Base-by-base conservation (phyloP, 2,329 filamentous ascomycete genomes). In the Clonostachys solani region DNA sequence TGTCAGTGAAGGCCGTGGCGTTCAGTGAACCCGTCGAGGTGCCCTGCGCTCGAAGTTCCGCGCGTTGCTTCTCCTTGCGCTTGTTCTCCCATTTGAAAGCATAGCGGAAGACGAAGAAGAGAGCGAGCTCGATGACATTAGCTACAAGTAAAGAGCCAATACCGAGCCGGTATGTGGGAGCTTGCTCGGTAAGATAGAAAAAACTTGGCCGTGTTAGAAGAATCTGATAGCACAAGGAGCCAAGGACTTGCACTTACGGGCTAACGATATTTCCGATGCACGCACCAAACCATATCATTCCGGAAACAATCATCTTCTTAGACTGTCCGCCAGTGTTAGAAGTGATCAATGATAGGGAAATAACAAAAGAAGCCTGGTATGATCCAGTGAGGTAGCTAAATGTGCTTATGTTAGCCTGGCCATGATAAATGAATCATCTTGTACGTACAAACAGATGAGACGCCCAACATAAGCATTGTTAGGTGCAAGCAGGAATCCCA, bases 231-330 rank as follows among this genome's bases (percentile, higher is more conserved):
- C 23, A 10, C 23, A 5, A 29, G 3, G 23, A 29, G 23, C 3
- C 9, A 23, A 29, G 23, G 23, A 29, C 9, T 29, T 29, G 23
- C 23, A 29, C 23, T 29, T 29, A 29, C 0, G 82, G 82, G 0
- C 80, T 77, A 5, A 72, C 74, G 40, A 84, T 81, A 54, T 84
- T 84, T 6, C 80, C 81, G 2, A 76, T 71, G 54, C 79, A 83
- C 47, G 78, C 78, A 1, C 78, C 79, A 10, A 84, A 66, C 63
- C 81, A 83, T 3, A 83, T 68, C 48, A 81, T 73, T 2, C 77
- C 80, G 18, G 81, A 82, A n/a, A 80, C 80, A 23, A 83, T 75
- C 42, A 84, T 79, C 57, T 85, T 83, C 58, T 84, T 84, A 2
- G 79, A 81, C 51, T 82, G 78, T 0, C 80, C 80, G 1, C 67